phyloP scores from a whole-genome alignment of 2,329 filamentous ascomycete genomes.

The Claviceps maximensis region DNA sequence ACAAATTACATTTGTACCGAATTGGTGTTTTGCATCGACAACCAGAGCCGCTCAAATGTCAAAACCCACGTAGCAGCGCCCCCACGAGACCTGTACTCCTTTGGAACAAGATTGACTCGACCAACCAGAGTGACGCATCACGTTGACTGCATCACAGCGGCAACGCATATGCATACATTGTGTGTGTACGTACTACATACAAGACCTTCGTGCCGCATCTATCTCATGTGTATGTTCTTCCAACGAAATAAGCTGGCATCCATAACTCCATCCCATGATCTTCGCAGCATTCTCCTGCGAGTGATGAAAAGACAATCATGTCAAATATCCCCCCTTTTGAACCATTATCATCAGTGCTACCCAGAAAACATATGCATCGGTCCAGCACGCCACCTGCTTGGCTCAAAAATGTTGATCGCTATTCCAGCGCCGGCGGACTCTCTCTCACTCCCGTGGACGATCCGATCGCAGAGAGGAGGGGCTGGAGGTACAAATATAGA shows the following conservation, averaged over 20 bases:
- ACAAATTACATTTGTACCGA: too few relatives aligned
- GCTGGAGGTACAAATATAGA: background rate
- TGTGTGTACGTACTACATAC: background rate
- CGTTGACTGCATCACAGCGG: background rate
- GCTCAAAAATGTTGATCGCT: background rate
- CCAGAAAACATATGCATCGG: background rate
- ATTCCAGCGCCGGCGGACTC: background rate
- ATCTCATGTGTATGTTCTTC: background rate
- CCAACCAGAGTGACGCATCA: background rate
- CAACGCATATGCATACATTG: background rate
- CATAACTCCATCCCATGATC: background rate
- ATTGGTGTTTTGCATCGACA: background rate
- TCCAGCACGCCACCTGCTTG: background rate
- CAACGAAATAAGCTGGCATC: background rate
- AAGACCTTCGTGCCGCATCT: background rate
- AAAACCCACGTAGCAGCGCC: too few relatives aligned
- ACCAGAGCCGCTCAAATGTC: background rate
- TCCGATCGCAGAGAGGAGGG: background rate
- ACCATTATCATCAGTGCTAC: background rate
- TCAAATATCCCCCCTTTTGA: background rate
- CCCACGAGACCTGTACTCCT: background rate
- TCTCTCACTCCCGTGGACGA: background rate
- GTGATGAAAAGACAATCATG: background rate
- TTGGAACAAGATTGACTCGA: background rate
- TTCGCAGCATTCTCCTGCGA: background rate